Percentiles rank a stretch among this genome's conserved stretches.
phyloP scores from a whole-genome alignment of 2,329 filamentous ascomycete genomes.

The Trichoderma atroviride region DNA sequence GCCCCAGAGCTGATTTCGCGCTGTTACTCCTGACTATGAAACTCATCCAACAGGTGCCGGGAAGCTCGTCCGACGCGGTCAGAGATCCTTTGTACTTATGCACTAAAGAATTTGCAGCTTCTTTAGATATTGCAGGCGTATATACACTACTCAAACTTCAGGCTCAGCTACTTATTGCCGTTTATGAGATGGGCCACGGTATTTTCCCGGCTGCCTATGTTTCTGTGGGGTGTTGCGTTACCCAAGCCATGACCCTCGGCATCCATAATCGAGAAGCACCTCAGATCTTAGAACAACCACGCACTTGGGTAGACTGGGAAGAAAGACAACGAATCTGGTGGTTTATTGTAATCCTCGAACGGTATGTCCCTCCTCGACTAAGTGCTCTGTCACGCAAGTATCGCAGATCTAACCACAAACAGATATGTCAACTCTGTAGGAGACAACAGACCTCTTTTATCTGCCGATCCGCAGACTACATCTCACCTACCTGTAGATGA shows the following conservation, averaged over 20 bases:
- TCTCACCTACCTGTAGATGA: conserved; percentile 37
- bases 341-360: conserved; percentile 39
- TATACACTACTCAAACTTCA: conserved; percentile 36
- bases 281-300: conserved; percentile 34
- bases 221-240: conserved; percentile 35
- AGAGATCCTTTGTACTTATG: conserved; percentile 25
- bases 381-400: not conserved
- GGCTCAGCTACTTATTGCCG: conserved; percentile 35
- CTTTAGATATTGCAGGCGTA: conserved; percentile 32
- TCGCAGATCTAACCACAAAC: not conserved
- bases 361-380: conserved; percentile 30
- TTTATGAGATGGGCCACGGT: conserved; percentile 42
- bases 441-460: conserved; percentile 31
- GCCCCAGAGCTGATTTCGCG: conserved; percentile 24
- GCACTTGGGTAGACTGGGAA: conserved; percentile 38
- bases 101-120: conserved; percentile 27
- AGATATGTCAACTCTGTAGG: conserved; percentile 33
- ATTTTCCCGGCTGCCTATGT: conserved; percentile 41
- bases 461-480: conserved; percentile 35
- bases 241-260: conserved; percentile 29
- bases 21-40: conserved; percentile 35
- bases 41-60: conserved; percentile 30
- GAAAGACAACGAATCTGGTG: conserved; percentile 41
- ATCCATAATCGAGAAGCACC: conserved; percentile 26
- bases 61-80: conserved; percentile 10